phyloP scores from a whole-genome alignment of 2,329 filamentous ascomycete genomes.

The Plenodomus lindquistii region DNA sequence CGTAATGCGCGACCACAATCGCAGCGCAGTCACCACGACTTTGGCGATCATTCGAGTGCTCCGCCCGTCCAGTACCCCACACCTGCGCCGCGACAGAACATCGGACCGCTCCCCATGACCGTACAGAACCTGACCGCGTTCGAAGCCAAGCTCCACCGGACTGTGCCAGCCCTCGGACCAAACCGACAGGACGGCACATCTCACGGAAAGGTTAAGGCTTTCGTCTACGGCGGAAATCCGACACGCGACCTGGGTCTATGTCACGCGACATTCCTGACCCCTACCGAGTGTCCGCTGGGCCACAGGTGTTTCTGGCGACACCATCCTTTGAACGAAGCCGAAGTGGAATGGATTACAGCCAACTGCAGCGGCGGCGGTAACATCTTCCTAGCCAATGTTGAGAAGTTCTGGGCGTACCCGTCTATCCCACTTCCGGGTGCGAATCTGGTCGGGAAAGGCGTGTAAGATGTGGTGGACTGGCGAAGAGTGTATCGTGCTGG shows the following conservation, averaged over 20 bases:
- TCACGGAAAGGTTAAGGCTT: slow-evolving; percentile 9
- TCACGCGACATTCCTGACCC: slow-evolving; percentile 13
- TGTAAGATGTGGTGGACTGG: background rate
- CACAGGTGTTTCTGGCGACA: slow-evolving; percentile 16
- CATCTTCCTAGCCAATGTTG: slow-evolving; percentile 3
- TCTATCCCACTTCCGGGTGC: slow-evolving; percentile 12
- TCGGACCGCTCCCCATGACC: too few relatives aligned
- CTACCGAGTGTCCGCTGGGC: slow-evolving; percentile 9
- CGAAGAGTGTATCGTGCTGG: background rate
- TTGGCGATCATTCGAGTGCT: too few relatives aligned
- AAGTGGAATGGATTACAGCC: slow-evolving; percentile 9
- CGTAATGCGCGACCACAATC: too few relatives aligned
- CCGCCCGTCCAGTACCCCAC: too few relatives aligned
- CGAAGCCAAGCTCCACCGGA: background rate
- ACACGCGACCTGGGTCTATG: slow-evolving; percentile 14
- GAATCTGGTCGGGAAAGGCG: slow-evolving; percentile 1
- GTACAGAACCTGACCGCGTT: background rate
- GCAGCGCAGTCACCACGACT: too few relatives aligned
- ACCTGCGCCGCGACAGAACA: too few relatives aligned
- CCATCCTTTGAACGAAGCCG: slow-evolving; percentile 8
- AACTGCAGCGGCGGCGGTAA: background rate
- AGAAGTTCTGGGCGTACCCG: slow-evolving; percentile 3
- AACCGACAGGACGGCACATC: background rate
- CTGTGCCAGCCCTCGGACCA: background rate
- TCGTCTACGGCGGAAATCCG: slow-evolving; percentile 5